Percentiles rank a stretch among this genome's conserved stretches.
These are phyloP conservation scores for Backusella australiensis DNA, from an alignment of 192 early-diverging fungal species.

Conservation along the genomic window DNA sequence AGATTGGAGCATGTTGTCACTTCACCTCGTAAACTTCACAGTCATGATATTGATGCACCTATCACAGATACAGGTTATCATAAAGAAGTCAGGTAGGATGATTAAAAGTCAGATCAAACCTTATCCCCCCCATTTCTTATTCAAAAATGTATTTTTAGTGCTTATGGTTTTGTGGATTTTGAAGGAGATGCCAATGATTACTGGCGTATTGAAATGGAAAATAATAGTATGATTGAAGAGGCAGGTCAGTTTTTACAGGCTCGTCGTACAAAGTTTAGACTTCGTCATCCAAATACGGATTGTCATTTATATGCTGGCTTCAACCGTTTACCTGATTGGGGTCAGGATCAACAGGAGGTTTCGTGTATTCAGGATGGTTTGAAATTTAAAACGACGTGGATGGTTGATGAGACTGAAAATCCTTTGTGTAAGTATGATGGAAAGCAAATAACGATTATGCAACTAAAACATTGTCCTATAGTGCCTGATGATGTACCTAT, in stretches of 20 bases:
- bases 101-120: neutral
- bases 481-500: conserved; percentile 55
- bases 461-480: conserved; percentile 17
- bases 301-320: conserved; percentile 83
- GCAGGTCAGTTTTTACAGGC: conserved; percentile 57
- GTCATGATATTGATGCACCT: conserved; percentile 68
- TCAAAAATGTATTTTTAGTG: conserved; percentile 28
- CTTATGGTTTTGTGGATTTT: conserved; percentile 69
- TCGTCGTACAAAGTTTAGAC: conserved; percentile 64
- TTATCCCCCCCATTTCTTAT: neutral
- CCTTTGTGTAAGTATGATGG: conserved; percentile 32
- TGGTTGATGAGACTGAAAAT: conserved; percentile 66
- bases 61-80: conserved; percentile 70
- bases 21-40: conserved; percentile 60
- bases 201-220: conserved; percentile 81
- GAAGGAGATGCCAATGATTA: conserved; percentile 90
- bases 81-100: conserved; percentile 60
- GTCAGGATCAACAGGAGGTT: conserved; percentile 87
- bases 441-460: neutral
- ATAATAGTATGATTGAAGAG: conserved; percentile 47
- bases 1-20: conserved; percentile 70
- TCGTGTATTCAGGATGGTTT: conserved; percentile 86
- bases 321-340: conserved; percentile 89
- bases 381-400: conserved; percentile 73
- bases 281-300: conserved; percentile 70